Conservation (phyloP, 768 basidiomycete genomes). For the Leccinellum rugosiceps region DNA sequence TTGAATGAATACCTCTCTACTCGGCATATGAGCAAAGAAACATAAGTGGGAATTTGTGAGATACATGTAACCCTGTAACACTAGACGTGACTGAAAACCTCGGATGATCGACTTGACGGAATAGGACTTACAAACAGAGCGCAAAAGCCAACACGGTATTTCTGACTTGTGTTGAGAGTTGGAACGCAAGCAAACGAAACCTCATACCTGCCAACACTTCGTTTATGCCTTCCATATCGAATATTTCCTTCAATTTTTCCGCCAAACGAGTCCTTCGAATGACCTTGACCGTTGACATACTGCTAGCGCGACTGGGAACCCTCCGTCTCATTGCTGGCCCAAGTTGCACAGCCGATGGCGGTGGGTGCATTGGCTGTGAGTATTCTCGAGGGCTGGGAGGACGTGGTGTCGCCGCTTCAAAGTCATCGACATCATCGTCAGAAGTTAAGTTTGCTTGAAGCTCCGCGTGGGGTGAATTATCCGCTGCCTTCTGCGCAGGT, state of each 20-base stretch:
- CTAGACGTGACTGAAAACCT: constrained; percentile 36
- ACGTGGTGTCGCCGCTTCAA: constrained; percentile 51
- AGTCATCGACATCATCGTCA: constrained; percentile 58
- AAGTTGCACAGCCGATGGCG: constrained; percentile 14
- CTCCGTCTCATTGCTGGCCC: constrained; percentile 22
- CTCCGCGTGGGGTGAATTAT: constrained; percentile 33
- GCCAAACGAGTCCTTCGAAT: constrained; percentile 72
- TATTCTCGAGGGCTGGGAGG: constrained; percentile 24
- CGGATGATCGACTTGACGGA: not conserved
- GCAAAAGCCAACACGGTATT: constrained; percentile 91
- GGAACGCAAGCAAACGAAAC: not conserved
- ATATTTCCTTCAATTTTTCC: constrained; percentile 86
- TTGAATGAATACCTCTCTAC: constrained; percentile 62
- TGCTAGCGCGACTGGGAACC: constrained; percentile 44
- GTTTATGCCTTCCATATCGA: constrained; percentile 73
- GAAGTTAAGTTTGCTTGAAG: constrained; percentile 33
- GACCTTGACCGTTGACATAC: constrained; percentile 70
- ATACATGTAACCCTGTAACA: constrained; percentile 97
- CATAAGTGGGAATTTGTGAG: constrained; percentile 90
- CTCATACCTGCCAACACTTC: constrained; percentile 80
- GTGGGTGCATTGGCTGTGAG: not conserved
- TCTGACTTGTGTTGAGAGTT: constrained; percentile 42
- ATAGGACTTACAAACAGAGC: constrained; percentile 73
- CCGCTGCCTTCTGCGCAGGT: constrained; percentile 22
- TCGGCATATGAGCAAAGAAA: constrained; percentile 95